Evolutionary conservation across 495 filamentous ascomycete species (phyloP), one percentile per base, ranked within the genome.

Genomic region (Zalerion maritima): DNA sequence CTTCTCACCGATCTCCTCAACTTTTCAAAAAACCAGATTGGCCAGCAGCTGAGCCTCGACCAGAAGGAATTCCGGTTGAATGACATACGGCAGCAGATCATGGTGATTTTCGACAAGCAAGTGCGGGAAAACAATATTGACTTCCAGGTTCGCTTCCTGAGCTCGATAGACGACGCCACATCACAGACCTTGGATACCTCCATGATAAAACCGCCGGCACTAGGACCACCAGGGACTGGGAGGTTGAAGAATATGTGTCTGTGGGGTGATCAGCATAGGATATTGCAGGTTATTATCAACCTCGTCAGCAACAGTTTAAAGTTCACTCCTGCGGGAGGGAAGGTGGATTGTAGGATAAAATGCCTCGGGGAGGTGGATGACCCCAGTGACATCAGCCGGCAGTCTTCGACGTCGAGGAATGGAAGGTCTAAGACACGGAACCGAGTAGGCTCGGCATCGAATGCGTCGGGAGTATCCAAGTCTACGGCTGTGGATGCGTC

Each of bases 11-110:
- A 94, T 54, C 57, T 93, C 6, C 60, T 94, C 22, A 91, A 78
- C 3, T 94, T 94, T 56, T 86, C 78, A 35, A 89, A 87, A 51
- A 94, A 94, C 49, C 82, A 92, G 54, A 81, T 91, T 31, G 85
- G 86, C 0, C 73, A 85, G 31, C 62, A 67, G 33, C 55, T 92
- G 15, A 72, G 58, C 19, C 52, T 92, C 3, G 84, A 94, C 30
- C 80, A 92, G 44, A 81, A 71, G 34, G 84, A 87, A 42, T 94
- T 94, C 40, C 66, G 72, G 20, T 43, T 94, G 12, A 69, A 70
- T 6, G 85, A 93, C 35, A 69, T 93, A 33, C 69, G 70, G 30
- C 70, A 77, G 9, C 86, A 93, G 43, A 60, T 93, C 14, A 43
- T 73, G 12, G 78, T 80, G 7, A 86, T 93, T 27, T 94, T 94